Percentiles rank a stretch among this genome's conserved stretches.
phyloP scores from a whole-genome alignment of 225 moss, liverwort and hornwort species.

The Anthoceros angustus region DNA sequence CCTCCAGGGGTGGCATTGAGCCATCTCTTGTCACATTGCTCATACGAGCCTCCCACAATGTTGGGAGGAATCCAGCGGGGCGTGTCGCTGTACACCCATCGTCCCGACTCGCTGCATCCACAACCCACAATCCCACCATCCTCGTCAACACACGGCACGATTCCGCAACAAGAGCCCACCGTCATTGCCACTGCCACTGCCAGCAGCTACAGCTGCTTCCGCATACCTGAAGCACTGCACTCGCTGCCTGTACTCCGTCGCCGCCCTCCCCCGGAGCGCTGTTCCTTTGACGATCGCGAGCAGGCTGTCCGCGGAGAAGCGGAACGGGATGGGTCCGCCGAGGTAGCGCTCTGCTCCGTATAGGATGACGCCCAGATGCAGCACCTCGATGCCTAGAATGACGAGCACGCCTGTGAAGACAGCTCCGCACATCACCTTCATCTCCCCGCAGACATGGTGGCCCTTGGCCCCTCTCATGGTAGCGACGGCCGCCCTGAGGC shows the following conservation, averaged over 20 bases:
- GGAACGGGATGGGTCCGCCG: not conserved
- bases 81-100: not conserved
- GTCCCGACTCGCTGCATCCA: not conserved
- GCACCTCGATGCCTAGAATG: not conserved
- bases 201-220: not conserved
- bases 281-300: not conserved
- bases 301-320: not conserved
- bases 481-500: no score
- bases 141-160: not conserved
- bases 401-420: not conserved
- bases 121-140: not conserved
- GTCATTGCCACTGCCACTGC: not conserved
- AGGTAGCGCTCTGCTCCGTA: not conserved
- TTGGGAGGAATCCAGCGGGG: constrained; percentile 1
- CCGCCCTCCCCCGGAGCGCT: not conserved
- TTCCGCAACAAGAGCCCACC: not conserved
- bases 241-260: not conserved
- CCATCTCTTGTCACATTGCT: constrained; percentile 7
- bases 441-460: not conserved
- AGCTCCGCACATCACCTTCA: not conserved
- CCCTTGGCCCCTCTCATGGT: no score
- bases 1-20: not conserved
- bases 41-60: not conserved
- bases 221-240: not conserved
- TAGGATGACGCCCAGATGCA: not conserved